Base-by-base conservation (phyloP, 208 protist genomes). In the Crithidia sp. region DNA sequence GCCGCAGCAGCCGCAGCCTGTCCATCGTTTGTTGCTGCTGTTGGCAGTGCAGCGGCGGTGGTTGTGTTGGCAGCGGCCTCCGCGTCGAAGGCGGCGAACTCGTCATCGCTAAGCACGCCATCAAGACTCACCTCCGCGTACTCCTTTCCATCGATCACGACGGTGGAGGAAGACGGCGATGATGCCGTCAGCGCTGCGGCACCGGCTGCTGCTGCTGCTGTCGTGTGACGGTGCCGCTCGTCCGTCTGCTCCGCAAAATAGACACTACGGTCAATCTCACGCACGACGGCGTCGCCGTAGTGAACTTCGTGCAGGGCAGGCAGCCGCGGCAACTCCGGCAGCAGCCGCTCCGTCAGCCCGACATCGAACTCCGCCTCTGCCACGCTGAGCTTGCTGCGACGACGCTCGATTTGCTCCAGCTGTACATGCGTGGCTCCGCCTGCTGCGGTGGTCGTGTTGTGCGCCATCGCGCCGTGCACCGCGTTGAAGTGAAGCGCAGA, bases 221-320 rank as follows among this genome's bases (percentile, higher is more conserved):
- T 7, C 52, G 10, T 45, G 28, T 14, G 45, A 16, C 28, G 50
- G 28, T 45, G 50, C 45, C 55, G 45, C 13, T 8, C 28, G 43
- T 44, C n/a, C 13, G 4, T 9, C 43, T 52, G 61, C 12, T 62
- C 49, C 10, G 62, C 62, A 39, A 96, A 93, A 65, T 94, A 93
- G 3, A 58, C 50, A 7, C 60, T 65, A 7, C 80, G 61, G 67
- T 95, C 92, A 19, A 96, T 57, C 63, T 96, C 92, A 5, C 83
- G 86, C 78, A 94, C 85, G 43, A 87, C 68, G 36, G 88, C 81
- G 53, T 96, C 92, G 28, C 90, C 83, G 65, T 91, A 94, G 78
- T 96, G 92, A 40, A 95, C 59, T 52, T 96, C 92, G 57, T 95
- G 89, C 77, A 96, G 73, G 41, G 83, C 84, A 0, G 88, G 55